Conservation (phyloP, 2,329 filamentous ascomycete genomes). For the Trichoderma guizhouense region DNA sequence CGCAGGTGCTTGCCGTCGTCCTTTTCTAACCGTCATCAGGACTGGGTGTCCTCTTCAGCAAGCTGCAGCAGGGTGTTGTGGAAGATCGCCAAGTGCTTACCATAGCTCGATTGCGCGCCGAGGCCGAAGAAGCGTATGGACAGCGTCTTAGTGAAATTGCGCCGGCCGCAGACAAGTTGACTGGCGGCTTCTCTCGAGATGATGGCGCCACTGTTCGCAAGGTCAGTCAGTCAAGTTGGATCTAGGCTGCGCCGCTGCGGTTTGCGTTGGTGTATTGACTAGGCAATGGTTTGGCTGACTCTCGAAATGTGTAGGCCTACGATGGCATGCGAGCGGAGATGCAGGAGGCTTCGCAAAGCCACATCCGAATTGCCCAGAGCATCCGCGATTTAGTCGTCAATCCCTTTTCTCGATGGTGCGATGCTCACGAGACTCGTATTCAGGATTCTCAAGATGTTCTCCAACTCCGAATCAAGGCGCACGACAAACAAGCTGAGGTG, state of each 20-base stretch:
- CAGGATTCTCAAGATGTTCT: constrained; percentile 95
- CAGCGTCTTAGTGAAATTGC: constrained; percentile 77
- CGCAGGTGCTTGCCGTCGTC: background rate
- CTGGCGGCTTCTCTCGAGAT: constrained; percentile 81
- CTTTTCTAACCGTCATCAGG: constrained; percentile 43
- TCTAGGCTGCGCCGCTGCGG: background rate
- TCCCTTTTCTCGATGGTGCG: constrained; percentile 94
- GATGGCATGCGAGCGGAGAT: constrained; percentile 91
- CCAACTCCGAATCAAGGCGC: constrained; percentile 83
- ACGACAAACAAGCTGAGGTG: constrained; percentile 84
- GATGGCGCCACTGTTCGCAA: constrained; percentile 95
- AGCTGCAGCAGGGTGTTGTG: constrained; percentile 91
- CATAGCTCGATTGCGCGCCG: constrained; percentile 88
- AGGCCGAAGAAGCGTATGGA: constrained; percentile 89
- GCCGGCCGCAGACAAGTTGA: constrained; percentile 74
- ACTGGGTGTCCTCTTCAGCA: constrained; percentile 89
- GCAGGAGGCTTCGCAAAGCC: constrained; percentile 83
- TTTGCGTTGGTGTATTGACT: background rate
- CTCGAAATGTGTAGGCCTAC: constrained; percentile 63
- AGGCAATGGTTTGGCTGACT: constrained; percentile 20
- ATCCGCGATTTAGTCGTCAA: constrained; percentile 94
- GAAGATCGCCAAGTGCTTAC: constrained; percentile 94
- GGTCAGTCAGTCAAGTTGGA: constrained; percentile 46
- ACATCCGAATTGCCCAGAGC: constrained; percentile 93
- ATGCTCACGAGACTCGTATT: constrained; percentile 85